Conservation (phyloP, 345 rosid species). For the Rhizophora mangle region DNA sequence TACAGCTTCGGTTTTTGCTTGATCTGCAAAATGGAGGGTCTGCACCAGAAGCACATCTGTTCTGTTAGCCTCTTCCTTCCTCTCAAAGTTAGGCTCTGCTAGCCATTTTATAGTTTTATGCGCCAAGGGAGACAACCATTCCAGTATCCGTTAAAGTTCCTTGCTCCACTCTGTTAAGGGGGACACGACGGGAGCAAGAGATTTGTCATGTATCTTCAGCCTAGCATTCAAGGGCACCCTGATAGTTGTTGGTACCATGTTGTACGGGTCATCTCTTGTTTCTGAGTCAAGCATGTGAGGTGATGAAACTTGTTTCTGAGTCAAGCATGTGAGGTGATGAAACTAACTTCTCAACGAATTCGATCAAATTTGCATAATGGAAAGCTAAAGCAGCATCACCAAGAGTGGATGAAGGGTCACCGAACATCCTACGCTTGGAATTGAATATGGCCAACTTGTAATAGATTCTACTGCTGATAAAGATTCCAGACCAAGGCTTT, state of each 20-base stretch:
- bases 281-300: conserved; percentile 47
- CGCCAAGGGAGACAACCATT: conserved; percentile 64
- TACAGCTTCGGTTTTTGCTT: conserved; percentile 60
- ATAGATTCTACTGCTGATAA: conserved; percentile 27
- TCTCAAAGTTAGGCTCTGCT: conserved; percentile 53
- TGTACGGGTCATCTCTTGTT: conserved; percentile 49
- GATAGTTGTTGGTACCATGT: conserved; percentile 47
- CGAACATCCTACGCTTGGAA: conserved; percentile 33
- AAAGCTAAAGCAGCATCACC: conserved; percentile 61
- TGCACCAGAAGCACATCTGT: conserved; percentile 54
- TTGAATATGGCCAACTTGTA: conserved; percentile 33
- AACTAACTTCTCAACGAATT: conserved; percentile 51
- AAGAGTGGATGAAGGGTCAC: conserved; percentile 47
- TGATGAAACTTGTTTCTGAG: conserved; percentile 34
- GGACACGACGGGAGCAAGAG: conserved; percentile 33
- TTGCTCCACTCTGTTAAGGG: conserved; percentile 44
- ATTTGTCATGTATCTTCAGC: conserved; percentile 37
- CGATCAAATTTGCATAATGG: conserved; percentile 54
- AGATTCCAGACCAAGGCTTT: conserved; percentile 12
- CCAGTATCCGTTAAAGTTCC: conserved; percentile 37
- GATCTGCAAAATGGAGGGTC: conserved; percentile 57
- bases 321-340: conserved; percentile 46
- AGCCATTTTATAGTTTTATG: conserved; percentile 59
- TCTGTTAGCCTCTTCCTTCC: conserved; percentile 38
- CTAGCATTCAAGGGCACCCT: conserved; percentile 38